Conservation (phyloP, 345 rosid species). For the Sisymbrium irio region DNA sequence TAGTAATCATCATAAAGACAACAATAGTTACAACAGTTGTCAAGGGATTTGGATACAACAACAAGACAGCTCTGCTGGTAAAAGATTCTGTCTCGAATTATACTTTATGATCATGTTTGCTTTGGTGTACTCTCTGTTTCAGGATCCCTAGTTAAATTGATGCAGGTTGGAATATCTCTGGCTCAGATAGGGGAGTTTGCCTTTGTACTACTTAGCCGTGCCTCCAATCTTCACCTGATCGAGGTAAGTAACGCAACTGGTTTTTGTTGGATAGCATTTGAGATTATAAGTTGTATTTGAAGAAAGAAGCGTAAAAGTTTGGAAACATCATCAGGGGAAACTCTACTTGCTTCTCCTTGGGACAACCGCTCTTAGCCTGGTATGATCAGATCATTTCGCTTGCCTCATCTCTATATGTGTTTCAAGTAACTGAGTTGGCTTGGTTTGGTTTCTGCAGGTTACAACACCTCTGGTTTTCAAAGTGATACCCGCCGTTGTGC, state of each 20-base stretch:
- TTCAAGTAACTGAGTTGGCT: slow-evolving; percentile 1
- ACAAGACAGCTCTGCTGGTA: slow-evolving; percentile 79
- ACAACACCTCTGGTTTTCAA: slow-evolving; percentile 55
- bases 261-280: neutral
- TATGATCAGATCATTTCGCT: slow-evolving; percentile 30
- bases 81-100: slow-evolving; percentile 10
- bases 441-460: slow-evolving; percentile 34
- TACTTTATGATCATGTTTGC: neutral
- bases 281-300: neutral
- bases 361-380: slow-evolving; percentile 86
- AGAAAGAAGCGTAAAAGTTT: neutral
- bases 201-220: slow-evolving; percentile 86
- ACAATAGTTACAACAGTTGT: slow-evolving; percentile 59
- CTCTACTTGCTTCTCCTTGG: slow-evolving; percentile 80
- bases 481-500: slow-evolving; percentile 47
- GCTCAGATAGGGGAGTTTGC: slow-evolving; percentile 94
- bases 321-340: slow-evolving; percentile 51
- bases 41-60: slow-evolving; percentile 84
- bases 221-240: slow-evolving; percentile 85
- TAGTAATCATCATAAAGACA: slow-evolving; percentile 73
- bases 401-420: neutral
- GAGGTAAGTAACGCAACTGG: slow-evolving; percentile 51
- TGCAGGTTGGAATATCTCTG: slow-evolving; percentile 51
- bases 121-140: neutral
- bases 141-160: neutral